These are phyloP conservation scores for Termitomyces sp. DNA, from an alignment of 768 basidiomycete species.

Conservation along the genomic window DNA sequence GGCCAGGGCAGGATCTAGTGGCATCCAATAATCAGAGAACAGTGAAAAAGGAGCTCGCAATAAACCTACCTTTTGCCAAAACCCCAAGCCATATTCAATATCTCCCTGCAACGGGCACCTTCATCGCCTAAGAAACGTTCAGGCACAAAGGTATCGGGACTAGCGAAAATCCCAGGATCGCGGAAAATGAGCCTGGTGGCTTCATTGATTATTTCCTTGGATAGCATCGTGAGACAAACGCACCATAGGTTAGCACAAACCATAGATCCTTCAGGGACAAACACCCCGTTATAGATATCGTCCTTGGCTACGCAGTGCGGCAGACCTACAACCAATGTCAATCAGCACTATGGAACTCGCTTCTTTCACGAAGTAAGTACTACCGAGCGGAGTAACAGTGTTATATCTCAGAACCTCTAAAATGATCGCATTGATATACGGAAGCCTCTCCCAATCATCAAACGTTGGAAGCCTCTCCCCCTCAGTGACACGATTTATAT, in stretches of 20 bases:
- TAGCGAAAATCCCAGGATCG: constrained; percentile 16
- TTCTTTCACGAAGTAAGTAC: constrained; percentile 1
- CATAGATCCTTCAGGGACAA: constrained; percentile 18
- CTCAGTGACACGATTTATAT: constrained; percentile 9
- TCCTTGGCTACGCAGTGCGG: constrained; percentile 2
- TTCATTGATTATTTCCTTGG: constrained; percentile 8
- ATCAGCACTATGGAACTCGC: not conserved
- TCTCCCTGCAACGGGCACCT: constrained; percentile 9
- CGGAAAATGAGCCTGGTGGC: constrained; percentile 16
- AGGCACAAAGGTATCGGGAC: constrained; percentile 17
- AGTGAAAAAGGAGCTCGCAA: too few species aligned
- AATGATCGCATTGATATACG: constrained; percentile 17
- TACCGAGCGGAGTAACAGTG: constrained; percentile 21
- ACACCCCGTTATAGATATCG: constrained; percentile 10
- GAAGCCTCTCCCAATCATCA: constrained; percentile 15
- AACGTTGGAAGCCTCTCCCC: constrained; percentile 15
- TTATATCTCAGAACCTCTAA: constrained; percentile 21
- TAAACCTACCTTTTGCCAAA: constrained; percentile 15
- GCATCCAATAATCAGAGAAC: too few species aligned
- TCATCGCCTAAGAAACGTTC: constrained; percentile 18
- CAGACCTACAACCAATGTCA: not conserved
- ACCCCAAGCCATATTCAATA: constrained; percentile 14
- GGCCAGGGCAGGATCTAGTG: constrained; percentile 21
- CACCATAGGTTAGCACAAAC: constrained; percentile 13
- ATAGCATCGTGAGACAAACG: too few species aligned